Evolutionary conservation across 2,329 filamentous ascomycete species (phyloP).

Genomic region (Beauveria scarabaeidicola): DNA sequence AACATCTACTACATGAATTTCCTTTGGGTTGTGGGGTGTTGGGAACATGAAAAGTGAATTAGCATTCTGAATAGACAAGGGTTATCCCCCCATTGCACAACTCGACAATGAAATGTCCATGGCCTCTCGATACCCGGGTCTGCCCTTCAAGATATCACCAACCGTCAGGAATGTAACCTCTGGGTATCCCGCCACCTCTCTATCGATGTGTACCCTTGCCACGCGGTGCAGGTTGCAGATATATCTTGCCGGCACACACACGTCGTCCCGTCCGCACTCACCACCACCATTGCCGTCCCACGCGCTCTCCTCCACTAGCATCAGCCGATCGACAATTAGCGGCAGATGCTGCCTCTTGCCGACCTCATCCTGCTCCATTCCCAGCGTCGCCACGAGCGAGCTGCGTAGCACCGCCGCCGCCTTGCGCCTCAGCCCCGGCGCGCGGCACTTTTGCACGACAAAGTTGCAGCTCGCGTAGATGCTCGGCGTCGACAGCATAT

Average conservation of each 20-base stretch:
- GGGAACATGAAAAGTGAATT: constrained; percentile 10
- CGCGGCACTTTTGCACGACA: not conserved
- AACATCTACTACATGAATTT: not conserved
- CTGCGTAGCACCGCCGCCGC: not conserved
- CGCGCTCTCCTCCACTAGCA: not conserved
- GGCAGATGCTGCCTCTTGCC: not conserved
- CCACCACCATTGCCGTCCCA: not conserved
- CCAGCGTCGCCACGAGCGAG: not conserved
- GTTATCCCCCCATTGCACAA: not conserved
- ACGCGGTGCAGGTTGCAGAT: constrained; percentile 3
- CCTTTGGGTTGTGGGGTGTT: not conserved
- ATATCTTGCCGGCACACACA: not conserved
- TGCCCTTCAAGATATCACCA: not conserved
- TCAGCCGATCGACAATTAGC: not conserved
- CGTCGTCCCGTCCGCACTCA: not conserved
- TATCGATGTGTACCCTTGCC: not conserved
- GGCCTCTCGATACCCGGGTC: not conserved
- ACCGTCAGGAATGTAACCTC: not conserved
- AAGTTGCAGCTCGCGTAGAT: not conserved
- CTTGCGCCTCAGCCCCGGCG: not conserved
- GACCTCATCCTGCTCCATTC: not conserved
- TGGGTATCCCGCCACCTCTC: not conserved
- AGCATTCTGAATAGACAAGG: constrained; percentile 4
- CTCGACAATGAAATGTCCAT: not conserved
- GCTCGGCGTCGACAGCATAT: not conserved